A percentile compares a stretch with the other conserved stretches of the same genome.
Evolutionary conservation across 148 eudicot genomes (phyloP).

Genomic region (Amaranthus palmeri): DNA sequence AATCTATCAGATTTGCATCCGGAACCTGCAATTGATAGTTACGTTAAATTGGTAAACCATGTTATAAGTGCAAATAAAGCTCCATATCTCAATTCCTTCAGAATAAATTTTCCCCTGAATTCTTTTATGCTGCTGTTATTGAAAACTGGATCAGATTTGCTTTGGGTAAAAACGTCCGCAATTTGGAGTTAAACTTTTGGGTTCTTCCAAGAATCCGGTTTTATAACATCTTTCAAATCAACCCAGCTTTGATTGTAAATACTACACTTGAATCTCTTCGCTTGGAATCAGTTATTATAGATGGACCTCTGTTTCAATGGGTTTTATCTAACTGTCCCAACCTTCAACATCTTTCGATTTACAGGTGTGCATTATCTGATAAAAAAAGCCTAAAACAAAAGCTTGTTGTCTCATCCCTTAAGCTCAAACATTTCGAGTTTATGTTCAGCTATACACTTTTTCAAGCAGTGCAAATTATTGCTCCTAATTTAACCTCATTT

Average conservation of each 20-base stretch:
- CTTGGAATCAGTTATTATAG: background rate
- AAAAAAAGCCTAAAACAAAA: background rate
- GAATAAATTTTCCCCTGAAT: background rate
- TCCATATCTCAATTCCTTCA: slow-evolving; percentile 1
- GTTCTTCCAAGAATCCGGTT: background rate
- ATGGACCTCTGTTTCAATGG: background rate
- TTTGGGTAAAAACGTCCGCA: background rate
- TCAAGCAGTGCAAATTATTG: background rate
- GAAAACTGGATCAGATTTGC: background rate
- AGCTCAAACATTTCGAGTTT: slow-evolving; percentile 4
- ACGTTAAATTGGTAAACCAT: slow-evolving; percentile 2
- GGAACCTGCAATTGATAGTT: background rate
- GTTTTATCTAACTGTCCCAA: slow-evolving; percentile 5
- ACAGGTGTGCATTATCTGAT: background rate
- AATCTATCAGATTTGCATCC: background rate
- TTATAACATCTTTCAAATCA: background rate
- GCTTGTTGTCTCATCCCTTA: background rate
- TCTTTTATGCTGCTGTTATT: background rate
- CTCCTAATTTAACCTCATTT: slow-evolving; percentile 3
- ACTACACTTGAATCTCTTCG: background rate
- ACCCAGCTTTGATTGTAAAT: background rate
- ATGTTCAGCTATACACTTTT: background rate
- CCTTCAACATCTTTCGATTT: background rate
- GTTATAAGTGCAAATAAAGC: background rate
- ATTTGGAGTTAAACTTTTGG: background rate